Base-by-base conservation (phyloP, 2,329 filamentous ascomycete genomes). In the Fusarium irregulare region DNA sequence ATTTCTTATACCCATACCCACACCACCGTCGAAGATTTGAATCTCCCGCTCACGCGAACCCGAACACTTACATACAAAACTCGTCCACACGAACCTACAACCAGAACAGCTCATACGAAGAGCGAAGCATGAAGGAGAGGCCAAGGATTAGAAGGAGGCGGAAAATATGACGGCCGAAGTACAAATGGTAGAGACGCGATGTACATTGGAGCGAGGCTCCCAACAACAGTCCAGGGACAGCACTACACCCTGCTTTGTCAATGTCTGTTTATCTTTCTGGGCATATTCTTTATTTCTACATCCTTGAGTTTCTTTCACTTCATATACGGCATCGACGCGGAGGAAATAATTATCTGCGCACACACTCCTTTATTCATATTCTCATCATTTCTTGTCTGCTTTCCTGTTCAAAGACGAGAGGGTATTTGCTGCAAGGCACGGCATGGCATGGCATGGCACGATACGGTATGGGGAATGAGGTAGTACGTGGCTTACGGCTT, bases 11-110 rank as follows among this genome's bases (percentile, higher is more conserved):
- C 63, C 60, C 64, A 75, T 72, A 72, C 69, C 67, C 64, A 75
- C 71, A 72, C 69, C 67, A 70, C 47, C 53, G 50, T 56, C 46
- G 59, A 73, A 74, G 74, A 73, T 69, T 73, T 71, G 70, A 64
- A 73, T 74, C 68, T 71, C 64, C 74, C 76, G 78, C 79, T 80
- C 78, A 78, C 78, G 78, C 79, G 77, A 76, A 73, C 60, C 66
- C 62, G 50, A 70, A 68, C 55, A 54, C 42, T 64, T 64, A 73
- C 62, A 75, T 66, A 70, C 46, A 61, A 60, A 45, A 63, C 56
- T 65, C 61, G 63, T 69, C 55, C 67, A 64, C 61, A 64, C 58
- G 61, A 66, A 58, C 32, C 44, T 56, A 45, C 59, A 40, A 68
- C 28, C 34, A 60, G 37, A 68, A 57, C 40, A 46, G 44, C 50